phyloP scores from a whole-genome alignment of 495 filamentous ascomycete species.

The Lasiosphaeria hispida region DNA sequence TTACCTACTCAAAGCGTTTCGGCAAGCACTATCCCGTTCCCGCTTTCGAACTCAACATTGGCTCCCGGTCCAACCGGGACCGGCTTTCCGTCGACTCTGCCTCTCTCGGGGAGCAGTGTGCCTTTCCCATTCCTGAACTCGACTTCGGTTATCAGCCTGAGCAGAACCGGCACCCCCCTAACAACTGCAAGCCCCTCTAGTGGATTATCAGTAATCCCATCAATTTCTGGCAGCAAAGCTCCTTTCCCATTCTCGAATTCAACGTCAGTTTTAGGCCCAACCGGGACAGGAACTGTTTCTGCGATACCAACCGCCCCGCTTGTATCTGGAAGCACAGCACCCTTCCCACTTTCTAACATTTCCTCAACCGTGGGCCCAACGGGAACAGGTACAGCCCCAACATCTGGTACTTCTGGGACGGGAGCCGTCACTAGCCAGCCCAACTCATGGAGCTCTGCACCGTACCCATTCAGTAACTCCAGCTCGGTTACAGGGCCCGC shows the following conservation, averaged over 20 bases:
- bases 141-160: slow-evolving; percentile 8
- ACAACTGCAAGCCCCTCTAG: slow-evolving; percentile 5
- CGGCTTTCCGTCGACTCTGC: too few relatives aligned
- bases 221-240: not conserved
- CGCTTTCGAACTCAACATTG: slow-evolving; percentile 13
- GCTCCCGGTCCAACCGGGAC: not conserved
- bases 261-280: slow-evolving; percentile 3
- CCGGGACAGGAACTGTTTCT: not conserved
- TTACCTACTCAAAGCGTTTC: too few relatives aligned
- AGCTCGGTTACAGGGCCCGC: not conserved
- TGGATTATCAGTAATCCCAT: not conserved
- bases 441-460: not conserved
- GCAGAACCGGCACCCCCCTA: not conserved
- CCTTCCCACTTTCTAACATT: too few relatives aligned
- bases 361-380: too few relatives aligned
- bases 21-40: not conserved
- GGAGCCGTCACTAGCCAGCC: not conserved
- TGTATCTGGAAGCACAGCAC: too few relatives aligned
- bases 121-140: slow-evolving; percentile 3
- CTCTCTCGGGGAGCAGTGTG: not conserved
- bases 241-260: slow-evolving; percentile 21
- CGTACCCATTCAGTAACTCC: slow-evolving; percentile 13
- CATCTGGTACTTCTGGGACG: not conserved
- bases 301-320: not conserved
- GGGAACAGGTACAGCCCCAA: not conserved